phyloP scores from a whole-genome alignment of 2,329 filamentous ascomycete species.

The Xylariaceae sp. region DNA sequence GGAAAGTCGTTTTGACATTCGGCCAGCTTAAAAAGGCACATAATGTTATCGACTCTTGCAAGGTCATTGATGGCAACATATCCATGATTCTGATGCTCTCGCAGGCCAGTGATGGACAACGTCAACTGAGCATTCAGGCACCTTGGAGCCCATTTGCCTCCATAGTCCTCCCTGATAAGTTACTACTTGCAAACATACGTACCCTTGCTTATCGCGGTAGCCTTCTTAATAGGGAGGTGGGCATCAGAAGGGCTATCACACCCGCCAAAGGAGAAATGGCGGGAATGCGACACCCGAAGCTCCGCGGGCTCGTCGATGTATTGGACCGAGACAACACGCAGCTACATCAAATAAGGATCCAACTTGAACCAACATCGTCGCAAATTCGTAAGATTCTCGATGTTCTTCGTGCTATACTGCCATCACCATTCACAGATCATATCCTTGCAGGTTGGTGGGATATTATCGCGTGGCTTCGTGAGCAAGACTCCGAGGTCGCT shows the following conservation, averaged over 20 bases:
- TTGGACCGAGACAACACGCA: conserved; percentile 55
- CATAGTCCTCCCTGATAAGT: conserved; percentile 54
- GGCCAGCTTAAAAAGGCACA: conserved; percentile 56
- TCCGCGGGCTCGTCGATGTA: conserved; percentile 61
- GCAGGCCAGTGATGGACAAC: conserved; percentile 58
- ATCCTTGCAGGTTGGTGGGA: conserved; percentile 71
- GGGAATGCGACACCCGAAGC: conserved; percentile 55
- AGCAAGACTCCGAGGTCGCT: conserved; percentile 42
- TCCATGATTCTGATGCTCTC: conserved; percentile 68
- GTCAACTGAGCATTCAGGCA: conserved; percentile 67
- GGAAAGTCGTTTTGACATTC: conserved; percentile 42
- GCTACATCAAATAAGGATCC: conserved; percentile 63
- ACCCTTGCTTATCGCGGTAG: conserved; percentile 55
- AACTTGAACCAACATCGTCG: conserved; percentile 61
- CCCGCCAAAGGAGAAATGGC: conserved; percentile 46
- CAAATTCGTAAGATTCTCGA: conserved; percentile 59
- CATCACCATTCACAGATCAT: conserved; percentile 54
- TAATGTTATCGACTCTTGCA: conserved; percentile 69
- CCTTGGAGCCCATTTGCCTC: conserved; percentile 70
- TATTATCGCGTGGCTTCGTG: conserved; percentile 62
- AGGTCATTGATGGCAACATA: conserved; percentile 61
- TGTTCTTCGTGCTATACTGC: conserved; percentile 60
- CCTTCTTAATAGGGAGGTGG: conserved; percentile 49
- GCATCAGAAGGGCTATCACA: conserved; percentile 44
- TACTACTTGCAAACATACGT: conserved; percentile 57